These are phyloP conservation scores for Ophiostoma sp. DNA, from an alignment of 2,329 filamentous ascomycete species.

Conservation along the genomic window DNA sequence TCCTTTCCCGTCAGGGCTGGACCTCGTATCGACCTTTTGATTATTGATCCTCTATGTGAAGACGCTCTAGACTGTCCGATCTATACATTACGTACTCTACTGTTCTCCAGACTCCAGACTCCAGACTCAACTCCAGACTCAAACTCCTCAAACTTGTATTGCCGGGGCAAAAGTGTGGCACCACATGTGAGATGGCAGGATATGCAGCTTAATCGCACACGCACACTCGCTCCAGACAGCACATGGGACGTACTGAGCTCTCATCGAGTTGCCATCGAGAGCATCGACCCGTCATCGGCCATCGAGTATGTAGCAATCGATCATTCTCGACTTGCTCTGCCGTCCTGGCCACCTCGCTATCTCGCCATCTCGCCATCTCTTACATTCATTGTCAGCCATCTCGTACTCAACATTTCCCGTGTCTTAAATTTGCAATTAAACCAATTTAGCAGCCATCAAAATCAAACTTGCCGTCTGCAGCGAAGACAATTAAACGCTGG, in stretches of 20 bases:
- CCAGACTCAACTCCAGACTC: not conserved
- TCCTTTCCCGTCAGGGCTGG: not conserved
- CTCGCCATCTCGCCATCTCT: not conserved
- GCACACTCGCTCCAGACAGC: not conserved
- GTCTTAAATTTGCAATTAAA: constrained; percentile 11
- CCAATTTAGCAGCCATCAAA: not conserved
- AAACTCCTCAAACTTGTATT: not conserved
- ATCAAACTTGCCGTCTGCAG: no score
- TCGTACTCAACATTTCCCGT: not conserved
- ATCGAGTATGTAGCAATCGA: not conserved
- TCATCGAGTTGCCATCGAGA: constrained; percentile 1
- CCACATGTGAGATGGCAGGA: not conserved
- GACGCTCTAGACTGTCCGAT: not conserved
- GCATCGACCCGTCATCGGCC: not conserved
- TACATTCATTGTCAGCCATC: not conserved
- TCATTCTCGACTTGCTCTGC: not conserved
- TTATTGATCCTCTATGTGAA: not conserved
- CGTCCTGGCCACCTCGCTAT: not conserved
- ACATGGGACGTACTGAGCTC: not conserved
- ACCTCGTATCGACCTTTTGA: not conserved
- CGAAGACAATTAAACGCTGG: not conserved
- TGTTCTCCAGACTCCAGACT: not conserved
- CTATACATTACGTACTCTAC: not conserved
- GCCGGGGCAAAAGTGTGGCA: not conserved
- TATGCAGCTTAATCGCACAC: not conserved